Evolutionary conservation across 2,329 filamentous ascomycete genomes (phyloP).

Genomic region (Ceratocystis ficicola): DNA sequence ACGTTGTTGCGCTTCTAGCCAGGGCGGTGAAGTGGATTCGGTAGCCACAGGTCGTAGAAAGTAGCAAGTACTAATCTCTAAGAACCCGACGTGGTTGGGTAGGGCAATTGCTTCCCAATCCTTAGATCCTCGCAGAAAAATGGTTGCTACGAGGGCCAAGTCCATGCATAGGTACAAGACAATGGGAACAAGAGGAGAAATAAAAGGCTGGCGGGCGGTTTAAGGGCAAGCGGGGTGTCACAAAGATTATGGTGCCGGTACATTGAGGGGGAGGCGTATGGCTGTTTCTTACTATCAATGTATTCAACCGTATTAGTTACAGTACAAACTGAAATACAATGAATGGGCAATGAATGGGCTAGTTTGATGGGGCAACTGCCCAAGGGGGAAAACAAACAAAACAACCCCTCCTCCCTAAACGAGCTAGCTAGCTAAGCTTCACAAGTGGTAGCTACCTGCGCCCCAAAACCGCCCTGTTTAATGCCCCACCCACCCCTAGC

Average conservation of each 20-base stretch:
- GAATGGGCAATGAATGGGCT: background rate
- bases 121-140: slow-evolving; percentile 4
- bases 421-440: background rate
- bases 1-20: background rate
- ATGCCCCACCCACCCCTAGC: background rate
- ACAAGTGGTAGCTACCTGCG: slow-evolving; percentile 1
- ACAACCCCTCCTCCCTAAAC: background rate
- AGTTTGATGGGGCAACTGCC: background rate
- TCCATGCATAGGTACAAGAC: background rate
- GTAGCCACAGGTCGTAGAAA: background rate
- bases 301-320: background rate
- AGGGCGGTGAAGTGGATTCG: background rate
- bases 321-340: background rate
- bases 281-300: background rate
- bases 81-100: slow-evolving; percentile 1
- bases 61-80: background rate
- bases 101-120: background rate
- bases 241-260: background rate
- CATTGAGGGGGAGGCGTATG: too few species aligned
- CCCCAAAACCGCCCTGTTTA: slow-evolving; percentile 2
- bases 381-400: background rate
- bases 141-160: background rate
- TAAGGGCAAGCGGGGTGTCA: background rate
- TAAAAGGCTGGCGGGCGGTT: background rate
- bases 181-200: background rate